Evolutionary conservation across 257 asterid genomes (phyloP).

Genomic region (Dorcoceras hygrometricum): DNA sequence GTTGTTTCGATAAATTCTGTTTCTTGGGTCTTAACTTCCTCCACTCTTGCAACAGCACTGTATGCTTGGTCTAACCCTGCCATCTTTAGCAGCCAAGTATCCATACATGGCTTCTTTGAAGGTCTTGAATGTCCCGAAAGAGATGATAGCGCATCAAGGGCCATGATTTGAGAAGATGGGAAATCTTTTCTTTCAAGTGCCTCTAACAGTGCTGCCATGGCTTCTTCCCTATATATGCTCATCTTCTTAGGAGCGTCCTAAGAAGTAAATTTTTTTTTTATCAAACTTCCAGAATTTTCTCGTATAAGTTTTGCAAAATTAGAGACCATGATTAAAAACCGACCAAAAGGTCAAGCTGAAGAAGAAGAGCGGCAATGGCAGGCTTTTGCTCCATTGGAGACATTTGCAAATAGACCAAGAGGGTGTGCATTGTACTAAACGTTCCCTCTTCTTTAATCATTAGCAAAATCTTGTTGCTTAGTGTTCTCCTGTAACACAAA

Average conservation of each 20-base stretch:
- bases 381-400: constrained; percentile 81
- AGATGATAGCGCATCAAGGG: constrained; percentile 54
- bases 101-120: constrained; percentile 50
- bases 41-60: constrained; percentile 37
- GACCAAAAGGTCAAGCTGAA: constrained; percentile 82
- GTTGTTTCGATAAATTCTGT: constrained; percentile 34
- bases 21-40: constrained; percentile 30
- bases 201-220: constrained; percentile 67
- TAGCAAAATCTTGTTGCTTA: constrained; percentile 60
- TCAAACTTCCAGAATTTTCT: background rate
- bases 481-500: constrained; percentile 45
- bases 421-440: constrained; percentile 71
- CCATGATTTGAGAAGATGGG: constrained; percentile 60
- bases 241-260: constrained; percentile 69
- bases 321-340: constrained; percentile 26
- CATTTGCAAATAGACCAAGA: constrained; percentile 74
- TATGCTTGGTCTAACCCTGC: constrained; percentile 63
- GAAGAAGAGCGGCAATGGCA: constrained; percentile 67
- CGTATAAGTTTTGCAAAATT: constrained; percentile 6
- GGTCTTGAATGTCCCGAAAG: constrained; percentile 52
- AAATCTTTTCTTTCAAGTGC: constrained; percentile 63
- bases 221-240: constrained; percentile 89
- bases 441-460: constrained; percentile 78
- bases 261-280: constrained; percentile 3
- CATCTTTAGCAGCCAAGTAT: constrained; percentile 56